Base-by-base conservation (phyloP, 306 rosid genomes). In the Pterocarpus macrocarpus region DNA sequence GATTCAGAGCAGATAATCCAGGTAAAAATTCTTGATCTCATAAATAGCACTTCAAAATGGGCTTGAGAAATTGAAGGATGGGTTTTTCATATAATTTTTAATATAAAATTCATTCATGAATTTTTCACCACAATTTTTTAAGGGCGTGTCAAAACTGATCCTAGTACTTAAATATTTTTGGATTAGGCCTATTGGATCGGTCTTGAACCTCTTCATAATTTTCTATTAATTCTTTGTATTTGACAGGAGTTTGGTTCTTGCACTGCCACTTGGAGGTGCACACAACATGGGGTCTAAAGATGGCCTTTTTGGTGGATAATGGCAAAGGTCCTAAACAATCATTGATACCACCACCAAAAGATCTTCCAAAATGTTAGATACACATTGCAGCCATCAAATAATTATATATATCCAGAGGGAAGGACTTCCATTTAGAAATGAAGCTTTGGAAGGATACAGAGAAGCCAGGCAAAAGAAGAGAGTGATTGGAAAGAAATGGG, bases 261-360 rank as follows among this genome's bases (percentile, higher is more conserved):
- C 98, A 94, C 59, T 94, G 98, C 49, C 98, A 94, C 84, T 69
- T 95, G 87, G 98, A 95, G 76, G 91, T 90, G 59, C 98, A 95
- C 73, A 95, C 98, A 65, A 88, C 98, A 67, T 92, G 98, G 98
- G 98, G 98, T 5, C 88, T 95, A 55, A 95, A 95, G 88, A 95
- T 95, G 99, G 97, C 98, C 0, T 95, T 95, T 85, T 81, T 95
- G 85, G 98, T 95, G 82, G 95, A 95, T 55, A 92, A 92, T 77
- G 98, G 98, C 0, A 91, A 91, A 76, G 96, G 99, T 63, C 91
- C 94, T 41, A 89, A 82, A 49, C 79, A 95, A 58, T 88, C 99
- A 7, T 2, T 93, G 74, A 63, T 88, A 53, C 91, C 97, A 13
- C 99, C 99, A 74, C 99, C 99, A 7, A 86, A 78, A 10, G 97